Percentiles rank a stretch among this genome's conserved stretches.
phyloP scores from a whole-genome alignment of 2,329 filamentous ascomycete genomes.

The Exophiala sideris region DNA sequence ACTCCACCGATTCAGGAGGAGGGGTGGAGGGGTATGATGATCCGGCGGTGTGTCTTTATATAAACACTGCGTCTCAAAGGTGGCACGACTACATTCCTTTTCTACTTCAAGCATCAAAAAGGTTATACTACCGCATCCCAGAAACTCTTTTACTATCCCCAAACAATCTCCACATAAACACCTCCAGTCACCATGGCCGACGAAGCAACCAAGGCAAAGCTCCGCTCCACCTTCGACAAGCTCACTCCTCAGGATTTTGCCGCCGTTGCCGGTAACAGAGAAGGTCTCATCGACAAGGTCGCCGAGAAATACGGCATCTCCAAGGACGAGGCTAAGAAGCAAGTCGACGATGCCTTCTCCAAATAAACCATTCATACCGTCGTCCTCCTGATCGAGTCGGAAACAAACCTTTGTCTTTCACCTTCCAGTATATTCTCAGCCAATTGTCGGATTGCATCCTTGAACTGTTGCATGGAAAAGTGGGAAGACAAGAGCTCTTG shows the following conservation, averaged over 20 bases:
- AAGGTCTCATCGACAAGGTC: conserved; percentile 22
- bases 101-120: not conserved
- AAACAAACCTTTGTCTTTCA: not conserved
- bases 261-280: conserved; percentile 20
- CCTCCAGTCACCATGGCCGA: conserved; percentile 24
- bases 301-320: conserved; percentile 23
- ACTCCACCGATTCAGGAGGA: not conserved
- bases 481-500: not conserved
- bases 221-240: conserved; percentile 26
- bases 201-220: conserved; percentile 21
- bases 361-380: conserved; percentile 2
- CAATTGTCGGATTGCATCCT: not conserved
- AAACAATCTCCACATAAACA: not conserved
- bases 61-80: not conserved
- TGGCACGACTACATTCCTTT: not conserved
- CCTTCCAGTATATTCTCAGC: not conserved
- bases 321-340: conserved; percentile 24
- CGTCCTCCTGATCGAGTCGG: not conserved
- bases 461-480: not conserved
- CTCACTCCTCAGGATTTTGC: conserved; percentile 26
- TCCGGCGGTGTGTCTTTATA: not conserved
- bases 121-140: not conserved
- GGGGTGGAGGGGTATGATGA: conserved; percentile 20
- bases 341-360: conserved; percentile 22
- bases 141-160: not conserved